Evolutionary conservation across 495 filamentous ascomycete genomes (phyloP), one percentile per base, ranked within the genome.

Genomic region (Podospora bellae-mahoneyi): DNA sequence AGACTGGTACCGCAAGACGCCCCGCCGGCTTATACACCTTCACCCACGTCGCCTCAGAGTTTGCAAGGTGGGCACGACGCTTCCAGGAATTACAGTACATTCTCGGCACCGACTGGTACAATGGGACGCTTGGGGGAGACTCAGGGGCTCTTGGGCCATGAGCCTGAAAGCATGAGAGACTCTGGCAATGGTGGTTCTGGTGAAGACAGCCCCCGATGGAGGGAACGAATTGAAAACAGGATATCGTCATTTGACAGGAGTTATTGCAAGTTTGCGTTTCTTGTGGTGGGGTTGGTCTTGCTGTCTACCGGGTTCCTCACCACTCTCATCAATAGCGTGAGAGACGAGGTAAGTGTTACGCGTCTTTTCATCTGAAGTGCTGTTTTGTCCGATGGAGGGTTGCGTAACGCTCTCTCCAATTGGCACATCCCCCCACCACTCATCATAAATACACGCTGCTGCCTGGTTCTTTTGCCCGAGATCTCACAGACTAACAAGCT

Each of bases 1-100:
- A 66, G 71, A 53, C 73, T 76, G 39, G 48, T 78, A 66, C 80
- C 78, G 61, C 73, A 74, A 16, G 80, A 84, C 32, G 80, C 80
- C 4, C 82, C 81, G 19, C 82, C 82, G 1, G 81, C 81, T 0
- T 84, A 83, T 67, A 79, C 79, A 3, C 79, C 80, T 5, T 80
- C 77, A 4, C 76, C 80, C 18, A 73, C 71, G 2, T 71, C 77
- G 7, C 73, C 78, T 2, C 56, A 71, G 18, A 62, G 63, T 30
- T 34, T 68, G 13, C 59, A 71, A 20, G 55, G 60, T 26, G 23
- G 27, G 32, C 53, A 39, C 28, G 48, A 62, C 61, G 55, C 57
- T 60, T 66, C 68, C 6, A 75, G 71, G 58, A 79, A 69, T 67
- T 81, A 84, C 73, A 77, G 69, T 62, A 84, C 80, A 32, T 82